Evolutionary conservation across 306 rosid genomes (phyloP), one percentile per base, ranked within the genome.

Genomic region (Vigna mungo): DNA sequence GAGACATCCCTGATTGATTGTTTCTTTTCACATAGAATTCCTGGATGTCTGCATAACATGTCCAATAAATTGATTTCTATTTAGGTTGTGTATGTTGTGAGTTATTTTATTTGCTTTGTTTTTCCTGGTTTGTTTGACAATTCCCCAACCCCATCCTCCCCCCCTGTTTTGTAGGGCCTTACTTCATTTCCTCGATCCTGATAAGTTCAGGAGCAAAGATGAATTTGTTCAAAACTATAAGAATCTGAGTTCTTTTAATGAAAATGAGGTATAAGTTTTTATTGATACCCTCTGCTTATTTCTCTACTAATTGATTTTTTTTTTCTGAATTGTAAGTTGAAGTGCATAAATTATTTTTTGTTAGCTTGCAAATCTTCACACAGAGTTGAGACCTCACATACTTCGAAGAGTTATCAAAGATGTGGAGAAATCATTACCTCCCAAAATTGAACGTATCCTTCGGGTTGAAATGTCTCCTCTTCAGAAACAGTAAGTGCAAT

Each of bases 401-500:
- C 99, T 96, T 56, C 89, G 99, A 67, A 89, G 99, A 87, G 97
- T 96, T 78, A 96, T 96, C 62, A 96, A 96, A 85, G 99, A 96
- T 62, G 99, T 96, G n/a, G 99, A 96, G 84, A 96, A 96, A 86
- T 96, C 99, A 16, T 85, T 96, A 86, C 99, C 99, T 76, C 99
- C 99, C 4, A 96, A 96, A 87, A 91, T 96, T 75, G 99, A 96
- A 90, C 96, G 99, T 60, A 91, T 96, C 75, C 97, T 96, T 68
- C 84, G 99, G 86, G 93, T 96, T 75, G 99, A 96, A 86, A 96
- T 96, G 99, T 96, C 99, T 77, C 99, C 98, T 21, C 97, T 96
- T 81, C 99, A 96, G 87, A 96, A 96, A 84, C 99, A 93, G 99
- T 96, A 81, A 77, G 97, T 78, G 34, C 46, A 77, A 44, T 25